phyloP scores from a whole-genome alignment of 1,284 basidiomycete species.

The Malassezia brasiliensis region DNA sequence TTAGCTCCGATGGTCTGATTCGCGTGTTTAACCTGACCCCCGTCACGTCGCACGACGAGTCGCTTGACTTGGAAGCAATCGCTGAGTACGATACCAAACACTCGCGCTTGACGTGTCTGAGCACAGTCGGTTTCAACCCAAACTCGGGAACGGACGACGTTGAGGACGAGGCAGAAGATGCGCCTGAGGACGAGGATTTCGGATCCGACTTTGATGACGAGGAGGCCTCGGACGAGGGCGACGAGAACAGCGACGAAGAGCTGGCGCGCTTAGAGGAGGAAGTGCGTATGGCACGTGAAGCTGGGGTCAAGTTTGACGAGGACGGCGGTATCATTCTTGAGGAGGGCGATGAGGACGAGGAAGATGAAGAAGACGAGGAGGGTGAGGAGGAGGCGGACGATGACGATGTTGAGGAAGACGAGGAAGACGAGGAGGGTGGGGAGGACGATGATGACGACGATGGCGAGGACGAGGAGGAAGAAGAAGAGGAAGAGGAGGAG shows the following conservation, averaged over 20 bases:
- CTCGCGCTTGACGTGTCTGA: slow-evolving; percentile 40
- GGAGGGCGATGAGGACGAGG: slow-evolving; percentile 16
- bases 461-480: slow-evolving; percentile 12
- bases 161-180: slow-evolving; percentile 1
- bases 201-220: background rate
- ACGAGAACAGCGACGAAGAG: slow-evolving; percentile 17
- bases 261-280: slow-evolving; percentile 18
- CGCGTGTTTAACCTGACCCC: slow-evolving; percentile 34
- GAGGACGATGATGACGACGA: slow-evolving; percentile 24
- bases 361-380: slow-evolving; percentile 10
- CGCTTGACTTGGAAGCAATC: slow-evolving; percentile 19
- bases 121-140: slow-evolving; percentile 27
- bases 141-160: background rate
- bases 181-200: slow-evolving; percentile 7
- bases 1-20: slow-evolving; percentile 44
- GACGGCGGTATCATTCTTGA: slow-evolving; percentile 20
- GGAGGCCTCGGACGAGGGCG: slow-evolving; percentile 14
- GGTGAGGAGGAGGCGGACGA: slow-evolving; percentile 14
- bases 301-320: slow-evolving; percentile 15
- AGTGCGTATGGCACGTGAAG: slow-evolving; percentile 12
- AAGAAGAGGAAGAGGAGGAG: slow-evolving; percentile 17
- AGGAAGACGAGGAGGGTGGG: background rate
- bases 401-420: slow-evolving; percentile 13
- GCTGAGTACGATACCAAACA: slow-evolving; percentile 37
- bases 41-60: background rate